A percentile compares a stretch with the other conserved stretches of the same genome.
These are phyloP conservation scores for Colletotrichum horii DNA, from an alignment of 2,329 filamentous ascomycete genomes.

Conservation along the genomic window DNA sequence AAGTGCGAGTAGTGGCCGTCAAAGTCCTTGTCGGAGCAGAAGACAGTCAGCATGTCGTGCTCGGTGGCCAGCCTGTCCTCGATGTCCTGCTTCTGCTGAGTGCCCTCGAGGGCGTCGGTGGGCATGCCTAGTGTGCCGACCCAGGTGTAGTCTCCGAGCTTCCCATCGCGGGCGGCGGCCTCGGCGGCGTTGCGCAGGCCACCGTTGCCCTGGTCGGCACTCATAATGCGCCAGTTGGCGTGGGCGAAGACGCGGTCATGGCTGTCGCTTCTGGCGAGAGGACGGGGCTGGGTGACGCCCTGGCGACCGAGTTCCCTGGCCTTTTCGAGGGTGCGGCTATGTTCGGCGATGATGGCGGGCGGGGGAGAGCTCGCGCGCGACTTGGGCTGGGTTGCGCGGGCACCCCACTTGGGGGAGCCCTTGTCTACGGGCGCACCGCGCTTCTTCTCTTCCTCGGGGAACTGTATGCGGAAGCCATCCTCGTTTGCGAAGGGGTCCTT, in stretches of 20 bases:
- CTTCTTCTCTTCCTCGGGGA: conserved; percentile 49
- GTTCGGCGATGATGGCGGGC: conserved; percentile 77
- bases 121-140: conserved; percentile 94
- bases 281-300: conserved; percentile 61
- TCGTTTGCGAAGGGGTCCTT: conserved; percentile 62
- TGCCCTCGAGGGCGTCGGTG: conserved; percentile 80
- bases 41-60: conserved; percentile 83
- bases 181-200: conserved; percentile 88
- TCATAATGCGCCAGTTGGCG: conserved; percentile 83
- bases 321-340: conserved; percentile 62
- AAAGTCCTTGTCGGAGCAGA: conserved; percentile 88
- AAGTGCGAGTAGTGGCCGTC: conserved; percentile 95
- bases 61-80: conserved; percentile 81
- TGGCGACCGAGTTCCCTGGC: conserved; percentile 62
- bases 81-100: conserved; percentile 81
- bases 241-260: conserved; percentile 75
- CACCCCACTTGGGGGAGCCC: conserved; percentile 79
- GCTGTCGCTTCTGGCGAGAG: conserved; percentile 61
- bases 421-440: conserved; percentile 74
- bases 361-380: conserved; percentile 77
- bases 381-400: conserved; percentile 76
- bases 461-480: conserved; percentile 62
- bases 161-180: conserved; percentile 73
- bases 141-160: conserved; percentile 80
- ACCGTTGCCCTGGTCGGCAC: conserved; percentile 89